These are phyloP conservation scores for Exophiala mesophila DNA, from an alignment of 2,329 filamentous ascomycete species.

Conservation along the genomic window DNA sequence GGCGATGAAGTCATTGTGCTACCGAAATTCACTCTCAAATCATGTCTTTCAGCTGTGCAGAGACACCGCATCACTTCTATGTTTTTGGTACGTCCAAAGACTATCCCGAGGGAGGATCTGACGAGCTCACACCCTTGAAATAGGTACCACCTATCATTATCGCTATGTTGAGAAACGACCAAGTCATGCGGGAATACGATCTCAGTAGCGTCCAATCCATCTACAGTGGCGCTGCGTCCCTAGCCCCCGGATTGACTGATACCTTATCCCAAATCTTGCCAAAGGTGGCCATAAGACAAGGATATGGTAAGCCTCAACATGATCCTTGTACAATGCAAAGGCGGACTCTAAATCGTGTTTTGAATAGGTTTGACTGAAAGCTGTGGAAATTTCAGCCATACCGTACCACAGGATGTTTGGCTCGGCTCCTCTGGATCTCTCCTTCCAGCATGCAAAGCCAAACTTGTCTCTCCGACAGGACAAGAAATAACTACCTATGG, in stretches of 20 bases:
- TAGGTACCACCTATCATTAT: slow-evolving; percentile 79
- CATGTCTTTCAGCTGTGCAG: slow-evolving; percentile 61
- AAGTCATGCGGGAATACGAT: slow-evolving; percentile 61
- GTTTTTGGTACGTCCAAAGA: no score
- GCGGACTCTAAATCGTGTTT: no score
- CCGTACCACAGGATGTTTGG: slow-evolving; percentile 55
- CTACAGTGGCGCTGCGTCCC: slow-evolving; percentile 71
- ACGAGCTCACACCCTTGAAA: slow-evolving; percentile 57
- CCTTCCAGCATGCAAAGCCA: slow-evolving; percentile 58
- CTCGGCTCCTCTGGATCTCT: slow-evolving; percentile 68
- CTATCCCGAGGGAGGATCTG: no score
- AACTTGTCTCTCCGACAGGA: slow-evolving; percentile 63
- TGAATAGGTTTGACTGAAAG: no score
- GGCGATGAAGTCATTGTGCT: slow-evolving; percentile 70
- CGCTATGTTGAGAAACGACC: slow-evolving; percentile 61
- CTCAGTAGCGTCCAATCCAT: slow-evolving; percentile 60
- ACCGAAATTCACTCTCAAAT: slow-evolving; percentile 67
- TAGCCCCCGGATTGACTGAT: slow-evolving; percentile 66
- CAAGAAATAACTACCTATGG: slow-evolving; percentile 65
- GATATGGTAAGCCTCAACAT: slow-evolving; percentile 75
- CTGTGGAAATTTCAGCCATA: slow-evolving; percentile 61
- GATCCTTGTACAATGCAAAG: no score
- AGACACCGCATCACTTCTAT: slow-evolving; percentile 65
- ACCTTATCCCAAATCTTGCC: slow-evolving; percentile 62
- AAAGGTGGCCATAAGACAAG: slow-evolving; percentile 60